Evolutionary conservation across 768 basidiomycete genomes (phyloP).

Genomic region (Kwoniella pini): DNA sequence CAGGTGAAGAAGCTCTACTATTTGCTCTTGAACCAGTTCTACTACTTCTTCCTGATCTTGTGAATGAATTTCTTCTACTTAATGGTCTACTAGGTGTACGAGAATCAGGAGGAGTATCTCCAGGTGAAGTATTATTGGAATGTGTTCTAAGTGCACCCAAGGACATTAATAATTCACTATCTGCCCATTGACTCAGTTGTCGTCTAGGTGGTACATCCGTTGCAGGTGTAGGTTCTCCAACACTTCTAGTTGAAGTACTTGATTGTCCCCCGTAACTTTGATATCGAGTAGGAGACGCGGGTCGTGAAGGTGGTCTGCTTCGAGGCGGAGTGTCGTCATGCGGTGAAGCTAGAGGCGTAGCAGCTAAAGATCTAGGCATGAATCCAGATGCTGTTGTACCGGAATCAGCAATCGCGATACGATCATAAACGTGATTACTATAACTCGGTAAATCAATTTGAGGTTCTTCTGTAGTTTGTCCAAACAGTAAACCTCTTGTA

Average conservation of each 20-base stretch:
- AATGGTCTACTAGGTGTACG: conserved; percentile 40
- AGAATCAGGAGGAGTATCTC: conserved; percentile 52
- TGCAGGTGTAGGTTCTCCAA: conserved; percentile 16
- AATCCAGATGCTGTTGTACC: conserved; percentile 28
- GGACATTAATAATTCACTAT: conserved; percentile 77
- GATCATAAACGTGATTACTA: conserved; percentile 81
- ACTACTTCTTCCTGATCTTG: conserved; percentile 46
- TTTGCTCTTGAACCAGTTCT: conserved; percentile 53
- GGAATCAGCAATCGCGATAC: conserved; percentile 62
- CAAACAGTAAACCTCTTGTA: conserved; percentile 72
- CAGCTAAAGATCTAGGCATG: conserved; percentile 26
- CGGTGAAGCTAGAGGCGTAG: conserved; percentile 39
- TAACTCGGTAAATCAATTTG: conserved; percentile 83
- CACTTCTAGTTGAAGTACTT: conserved; percentile 11
- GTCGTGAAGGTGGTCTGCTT: conserved; percentile 40
- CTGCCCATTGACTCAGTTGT: conserved; percentile 66
- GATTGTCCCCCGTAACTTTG: conserved; percentile 12
- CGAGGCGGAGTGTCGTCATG: conserved; percentile 40
- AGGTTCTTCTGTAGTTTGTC: conserved; percentile 60
- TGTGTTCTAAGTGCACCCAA: conserved; percentile 57
- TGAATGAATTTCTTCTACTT: conserved; percentile 50
- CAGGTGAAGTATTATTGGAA: conserved; percentile 42
- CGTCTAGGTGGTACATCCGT: conserved; percentile 48
- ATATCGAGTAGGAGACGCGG: conserved; percentile 27
- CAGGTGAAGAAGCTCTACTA: conserved; percentile 64